A percentile compares a stretch with the other conserved stretches of the same genome.
Conservation (phyloP, 345 rosid species). For the Eucalyptus sp. region DNA sequence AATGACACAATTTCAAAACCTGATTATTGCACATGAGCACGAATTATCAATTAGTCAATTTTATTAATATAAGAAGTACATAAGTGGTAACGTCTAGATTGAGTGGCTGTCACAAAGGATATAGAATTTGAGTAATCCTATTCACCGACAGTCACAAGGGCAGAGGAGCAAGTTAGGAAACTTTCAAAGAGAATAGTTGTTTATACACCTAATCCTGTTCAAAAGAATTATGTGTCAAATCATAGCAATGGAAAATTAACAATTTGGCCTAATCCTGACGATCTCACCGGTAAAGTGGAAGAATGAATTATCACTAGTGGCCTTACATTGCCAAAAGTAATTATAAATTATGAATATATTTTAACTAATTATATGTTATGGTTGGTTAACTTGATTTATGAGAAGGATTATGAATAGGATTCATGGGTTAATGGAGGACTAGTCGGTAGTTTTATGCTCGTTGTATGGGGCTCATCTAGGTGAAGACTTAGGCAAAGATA, state of each 20-base stretch:
- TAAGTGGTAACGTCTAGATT: neutral
- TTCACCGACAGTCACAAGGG: neutral
- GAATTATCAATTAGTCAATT: rapidly evolving
- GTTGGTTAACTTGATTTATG: no score
- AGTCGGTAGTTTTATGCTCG: neutral
- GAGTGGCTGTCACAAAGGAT: neutral
- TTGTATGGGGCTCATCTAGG: no score
- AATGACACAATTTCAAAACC: neutral
- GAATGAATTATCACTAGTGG: neutral
- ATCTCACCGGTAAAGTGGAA: rapidly evolving
- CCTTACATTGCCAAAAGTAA: rapidly evolving
- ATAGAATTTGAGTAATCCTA: no score
- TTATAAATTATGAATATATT: no score
- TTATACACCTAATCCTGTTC: neutral
- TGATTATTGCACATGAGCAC: rapidly evolving
- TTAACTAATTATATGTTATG: no score
- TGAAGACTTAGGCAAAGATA: rapidly evolving
- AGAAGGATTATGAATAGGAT: rapidly evolving
- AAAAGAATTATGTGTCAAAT: neutral
- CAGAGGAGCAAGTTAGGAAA: neutral
- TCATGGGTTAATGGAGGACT: rapidly evolving
- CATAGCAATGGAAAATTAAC: no score
- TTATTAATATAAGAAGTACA: neutral
- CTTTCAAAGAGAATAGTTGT: rapidly evolving
- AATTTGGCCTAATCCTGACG: neutral